Evolutionary conservation across 257 asterid genomes (phyloP).

Genomic region (Solanum lycopersicoides): DNA sequence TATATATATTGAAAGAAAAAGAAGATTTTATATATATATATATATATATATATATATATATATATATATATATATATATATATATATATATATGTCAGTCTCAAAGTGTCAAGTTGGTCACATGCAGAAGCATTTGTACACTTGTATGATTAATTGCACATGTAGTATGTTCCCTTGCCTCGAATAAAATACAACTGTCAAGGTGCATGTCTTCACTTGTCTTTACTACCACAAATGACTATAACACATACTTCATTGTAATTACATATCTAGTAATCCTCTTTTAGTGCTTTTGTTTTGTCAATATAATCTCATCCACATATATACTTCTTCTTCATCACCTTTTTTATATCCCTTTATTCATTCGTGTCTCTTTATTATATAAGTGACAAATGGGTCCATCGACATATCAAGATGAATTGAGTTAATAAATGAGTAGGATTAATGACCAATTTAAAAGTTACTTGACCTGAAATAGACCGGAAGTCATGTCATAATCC

Average conservation of each 20-base stretch:
- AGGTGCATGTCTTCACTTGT: conserved; percentile 19
- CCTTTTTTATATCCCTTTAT: conserved; percentile 13
- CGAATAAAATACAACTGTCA: conserved; percentile 56
- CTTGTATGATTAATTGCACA: conserved; percentile 50
- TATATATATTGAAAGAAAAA: background rate
- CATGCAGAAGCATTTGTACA: conserved; percentile 9
- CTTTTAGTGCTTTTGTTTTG: background rate
- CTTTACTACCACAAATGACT: conserved; percentile 32
- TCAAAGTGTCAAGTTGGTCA: conserved; percentile 4
- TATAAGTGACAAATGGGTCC: background rate
- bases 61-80: too few relatives aligned
- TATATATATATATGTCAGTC: background rate
- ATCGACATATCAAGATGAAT: background rate
- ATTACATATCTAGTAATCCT: background rate
- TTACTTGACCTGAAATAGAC: too few relatives aligned
- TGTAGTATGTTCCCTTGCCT: conserved; percentile 62
- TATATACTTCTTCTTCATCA: background rate
- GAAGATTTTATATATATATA: too few relatives aligned
- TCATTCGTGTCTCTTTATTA: background rate
- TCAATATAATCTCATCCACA: conserved; percentile 4
- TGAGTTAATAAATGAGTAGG: background rate
- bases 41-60: too few relatives aligned
- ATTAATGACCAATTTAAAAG: too few relatives aligned
- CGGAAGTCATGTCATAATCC: too few relatives aligned
- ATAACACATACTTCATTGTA: background rate